phyloP scores from a whole-genome alignment of 805 yeast species.

The Lachancea thermotolerans region DNA sequence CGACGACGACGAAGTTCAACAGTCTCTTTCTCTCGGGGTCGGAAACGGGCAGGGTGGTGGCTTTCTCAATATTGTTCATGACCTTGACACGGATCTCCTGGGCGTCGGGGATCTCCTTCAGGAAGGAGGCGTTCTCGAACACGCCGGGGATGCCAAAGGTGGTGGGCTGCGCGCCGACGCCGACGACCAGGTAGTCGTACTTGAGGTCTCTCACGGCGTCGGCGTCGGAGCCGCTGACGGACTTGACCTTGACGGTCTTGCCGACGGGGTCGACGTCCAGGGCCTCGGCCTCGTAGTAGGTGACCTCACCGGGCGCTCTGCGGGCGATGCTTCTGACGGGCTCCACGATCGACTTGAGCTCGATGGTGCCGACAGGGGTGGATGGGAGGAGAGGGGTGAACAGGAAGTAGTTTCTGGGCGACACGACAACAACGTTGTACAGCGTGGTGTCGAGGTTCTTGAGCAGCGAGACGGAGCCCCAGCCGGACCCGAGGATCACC shows the following conservation, averaged over 20 bases:
- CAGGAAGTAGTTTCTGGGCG: conserved; percentile 91
- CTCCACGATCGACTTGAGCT: conserved; percentile 84
- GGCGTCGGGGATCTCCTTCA: conserved; percentile 87
- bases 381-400: conserved; percentile 96
- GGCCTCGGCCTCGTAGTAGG: conserved; percentile 87
- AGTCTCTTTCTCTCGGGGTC: conserved; percentile 79
- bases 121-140: conserved; percentile 75
- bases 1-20: conserved; percentile 84
- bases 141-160: conserved; percentile 96
- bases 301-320: conserved; percentile 67
- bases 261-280: conserved; percentile 68
- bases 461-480: conserved; percentile 87
- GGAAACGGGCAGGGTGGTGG: conserved; percentile 63
- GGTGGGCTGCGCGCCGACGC: conserved; percentile 93
- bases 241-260: conserved; percentile 59
- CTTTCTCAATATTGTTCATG: conserved; percentile 85
- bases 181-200: conserved; percentile 83
- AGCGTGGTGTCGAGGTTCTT: conserved; percentile 78
- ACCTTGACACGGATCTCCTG: conserved; percentile 73
- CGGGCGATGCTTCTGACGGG: conserved; percentile 86
- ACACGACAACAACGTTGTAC: conserved; percentile 82
- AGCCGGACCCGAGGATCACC: conserved; percentile 82
- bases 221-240: conserved; percentile 39
- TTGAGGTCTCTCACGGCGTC: conserved; percentile 41
- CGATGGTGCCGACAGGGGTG: conserved; percentile 90